These are phyloP conservation scores for Aspergillus steynii DNA, from an alignment of 495 filamentous ascomycete genomes.

Conservation along the genomic window DNA sequence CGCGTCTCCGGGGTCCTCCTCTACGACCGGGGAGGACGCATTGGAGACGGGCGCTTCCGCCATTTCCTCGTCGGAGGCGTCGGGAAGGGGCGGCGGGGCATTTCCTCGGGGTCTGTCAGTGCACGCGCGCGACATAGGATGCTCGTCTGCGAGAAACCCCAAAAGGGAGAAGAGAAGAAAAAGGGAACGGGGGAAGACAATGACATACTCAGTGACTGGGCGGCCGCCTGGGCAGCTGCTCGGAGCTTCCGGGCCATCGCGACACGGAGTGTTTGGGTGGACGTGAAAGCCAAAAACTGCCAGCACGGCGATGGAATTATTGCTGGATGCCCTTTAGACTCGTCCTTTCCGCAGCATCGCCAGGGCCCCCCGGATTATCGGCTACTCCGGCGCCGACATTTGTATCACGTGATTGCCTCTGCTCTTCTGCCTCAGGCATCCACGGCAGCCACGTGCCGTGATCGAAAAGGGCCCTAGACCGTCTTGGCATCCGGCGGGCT, in stretches of 20 bases:
- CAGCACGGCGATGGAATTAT: slow-evolving; percentile 3
- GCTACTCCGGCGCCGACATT: slow-evolving; percentile 19
- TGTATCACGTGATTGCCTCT: slow-evolving; percentile 18
- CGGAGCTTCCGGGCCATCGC: slow-evolving; percentile 51
- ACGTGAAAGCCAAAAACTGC: slow-evolving; percentile 18
- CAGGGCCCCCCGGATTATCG: slow-evolving; percentile 15
- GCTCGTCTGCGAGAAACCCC: not conserved
- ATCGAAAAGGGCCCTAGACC: not conserved
- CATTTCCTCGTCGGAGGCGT: slow-evolving; percentile 53
- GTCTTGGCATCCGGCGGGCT: slow-evolving; percentile 3
- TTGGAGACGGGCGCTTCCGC: slow-evolving; percentile 41
- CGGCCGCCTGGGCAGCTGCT: slow-evolving; percentile 51
- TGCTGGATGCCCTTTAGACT: slow-evolving; percentile 9
- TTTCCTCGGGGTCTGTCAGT: slow-evolving; percentile 35
- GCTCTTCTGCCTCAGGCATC: not conserved
- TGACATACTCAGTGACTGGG: slow-evolving; percentile 47
- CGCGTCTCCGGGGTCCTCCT: slow-evolving; percentile 31
- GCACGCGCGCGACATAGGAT: slow-evolving; percentile 22
- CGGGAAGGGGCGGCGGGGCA: slow-evolving; percentile 42
- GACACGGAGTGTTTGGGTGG: slow-evolving; percentile 13
- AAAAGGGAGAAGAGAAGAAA: not conserved
- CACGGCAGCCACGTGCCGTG: no score
- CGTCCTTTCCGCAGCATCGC: slow-evolving; percentile 16
- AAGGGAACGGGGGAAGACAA: not conserved
- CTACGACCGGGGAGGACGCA: slow-evolving; percentile 34